phyloP scores from a whole-genome alignment of 805 yeast species.

The Suhomyces prunicola region DNA sequence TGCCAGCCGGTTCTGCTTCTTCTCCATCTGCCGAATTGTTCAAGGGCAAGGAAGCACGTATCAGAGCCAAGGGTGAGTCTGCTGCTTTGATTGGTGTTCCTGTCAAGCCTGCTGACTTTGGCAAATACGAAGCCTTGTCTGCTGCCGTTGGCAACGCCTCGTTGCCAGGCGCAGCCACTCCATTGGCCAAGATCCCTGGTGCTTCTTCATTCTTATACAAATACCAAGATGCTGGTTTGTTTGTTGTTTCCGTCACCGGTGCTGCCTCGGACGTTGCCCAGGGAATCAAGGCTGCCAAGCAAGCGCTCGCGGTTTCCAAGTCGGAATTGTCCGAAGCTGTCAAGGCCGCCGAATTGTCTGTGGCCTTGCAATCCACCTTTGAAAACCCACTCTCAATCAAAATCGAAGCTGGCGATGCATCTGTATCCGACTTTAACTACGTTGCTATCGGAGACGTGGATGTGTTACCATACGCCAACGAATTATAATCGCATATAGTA shows the following conservation, averaged over 20 bases:
- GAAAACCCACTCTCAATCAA: conserved; percentile 28
- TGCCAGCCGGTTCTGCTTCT: conserved; percentile 58
- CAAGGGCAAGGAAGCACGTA: conserved; percentile 67
- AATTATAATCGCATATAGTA: conserved; percentile 51
- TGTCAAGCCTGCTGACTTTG: conserved; percentile 58
- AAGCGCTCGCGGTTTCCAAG: conserved; percentile 31
- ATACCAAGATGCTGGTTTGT: conserved; percentile 79
- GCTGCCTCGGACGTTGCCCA: conserved; percentile 52
- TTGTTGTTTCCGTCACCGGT: conserved; percentile 66
- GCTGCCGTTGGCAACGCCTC: conserved; percentile 58
- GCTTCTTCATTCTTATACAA: conserved; percentile 54
- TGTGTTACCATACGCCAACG: conserved; percentile 84
- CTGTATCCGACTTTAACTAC: conserved; percentile 67
- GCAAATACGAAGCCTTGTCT: conserved; percentile 67
- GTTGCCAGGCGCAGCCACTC: conserved; percentile 54
- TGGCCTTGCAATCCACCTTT: conserved; percentile 40
- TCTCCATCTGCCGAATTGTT: conserved; percentile 40
- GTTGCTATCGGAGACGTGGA: conserved; percentile 88
- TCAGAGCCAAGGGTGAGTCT: conserved; percentile 61
- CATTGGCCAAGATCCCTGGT: conserved; percentile 46
- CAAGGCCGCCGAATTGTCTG: conserved; percentile 40
- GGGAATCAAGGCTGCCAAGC: conserved; percentile 59
- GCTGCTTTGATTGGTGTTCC: conserved; percentile 84
- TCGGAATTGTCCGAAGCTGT: conserved; percentile 57
- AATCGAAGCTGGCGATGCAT: conserved; percentile 34